These are phyloP conservation scores for Talaromyces sp. DNA, from an alignment of 2,329 filamentous ascomycete species.

Conservation along the genomic window DNA sequence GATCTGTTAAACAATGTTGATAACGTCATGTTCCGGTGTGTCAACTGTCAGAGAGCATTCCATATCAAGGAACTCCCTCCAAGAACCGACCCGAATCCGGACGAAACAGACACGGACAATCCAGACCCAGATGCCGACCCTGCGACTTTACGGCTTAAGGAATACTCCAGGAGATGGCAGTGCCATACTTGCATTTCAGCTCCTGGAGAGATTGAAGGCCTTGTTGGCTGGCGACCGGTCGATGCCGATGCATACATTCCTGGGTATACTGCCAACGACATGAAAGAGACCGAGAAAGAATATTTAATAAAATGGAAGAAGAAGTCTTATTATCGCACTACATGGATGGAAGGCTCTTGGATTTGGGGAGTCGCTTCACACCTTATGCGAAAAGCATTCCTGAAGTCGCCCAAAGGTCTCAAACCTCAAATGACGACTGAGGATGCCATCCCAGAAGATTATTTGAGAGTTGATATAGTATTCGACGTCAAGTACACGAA, in stretches of 20 bases:
- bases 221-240: conserved; percentile 83
- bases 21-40: conserved; percentile 81
- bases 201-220: conserved; percentile 65
- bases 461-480: conserved; percentile 81
- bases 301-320: conserved; percentile 88
- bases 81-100: conserved; percentile 20
- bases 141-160: conserved; percentile 61
- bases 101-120: conserved; percentile 11
- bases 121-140: conserved; percentile 28
- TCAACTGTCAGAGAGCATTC: conserved; percentile 70
- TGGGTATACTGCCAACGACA: conserved; percentile 52
- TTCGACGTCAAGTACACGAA: conserved; percentile 71
- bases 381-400: conserved; percentile 70
- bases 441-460: conserved; percentile 86
- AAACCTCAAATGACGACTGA: conserved; percentile 66
- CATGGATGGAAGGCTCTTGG: conserved; percentile 89
- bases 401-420: conserved; percentile 61
- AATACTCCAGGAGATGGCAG: conserved; percentile 72
- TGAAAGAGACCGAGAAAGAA: conserved; percentile 77
- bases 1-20: conserved; percentile 69
- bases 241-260: conserved; percentile 55
- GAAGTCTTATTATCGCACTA: conserved; percentile 74
- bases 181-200: conserved; percentile 73
- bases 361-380: conserved; percentile 66
- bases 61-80: conserved; percentile 79